Evolutionary conservation across 2,329 filamentous ascomycete genomes (phyloP).

Genomic region (Fusarium udum): DNA sequence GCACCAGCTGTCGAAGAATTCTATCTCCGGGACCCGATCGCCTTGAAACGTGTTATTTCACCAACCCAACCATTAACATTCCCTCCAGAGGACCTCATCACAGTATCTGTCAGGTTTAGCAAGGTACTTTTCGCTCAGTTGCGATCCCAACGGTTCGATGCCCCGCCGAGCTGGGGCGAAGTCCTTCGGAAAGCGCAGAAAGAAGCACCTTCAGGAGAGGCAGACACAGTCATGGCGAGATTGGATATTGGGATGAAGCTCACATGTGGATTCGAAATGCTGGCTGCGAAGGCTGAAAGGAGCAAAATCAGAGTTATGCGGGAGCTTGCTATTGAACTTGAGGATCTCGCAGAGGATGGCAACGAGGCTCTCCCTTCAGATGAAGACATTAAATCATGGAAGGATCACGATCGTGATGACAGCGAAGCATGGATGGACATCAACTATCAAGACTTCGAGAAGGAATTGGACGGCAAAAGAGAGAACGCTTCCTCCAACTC

Average conservation of each 20-base stretch:
- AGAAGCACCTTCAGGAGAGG: slow-evolving; percentile 16
- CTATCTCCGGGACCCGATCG: slow-evolving; percentile 85
- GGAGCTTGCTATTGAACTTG: slow-evolving; percentile 79
- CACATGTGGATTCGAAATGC: slow-evolving; percentile 89
- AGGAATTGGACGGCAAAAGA: slow-evolving; percentile 70
- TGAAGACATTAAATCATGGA: slow-evolving; percentile 78
- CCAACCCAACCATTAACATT: slow-evolving; percentile 68
- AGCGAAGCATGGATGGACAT: slow-evolving; percentile 94
- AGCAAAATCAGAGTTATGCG: slow-evolving; percentile 74
- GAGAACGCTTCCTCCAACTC: slow-evolving; percentile 50
- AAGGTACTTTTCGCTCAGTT: slow-evolving; percentile 91
- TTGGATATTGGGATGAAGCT: slow-evolving; percentile 87
- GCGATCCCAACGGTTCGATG: slow-evolving; percentile 82
- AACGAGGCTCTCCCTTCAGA: slow-evolving; percentile 73
- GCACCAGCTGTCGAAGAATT: slow-evolving; percentile 89
- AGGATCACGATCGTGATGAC: slow-evolving; percentile 70
- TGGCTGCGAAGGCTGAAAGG: slow-evolving; percentile 73
- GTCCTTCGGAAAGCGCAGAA: slow-evolving; percentile 36
- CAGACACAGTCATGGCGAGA: slow-evolving; percentile 41
- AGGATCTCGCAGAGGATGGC: slow-evolving; percentile 79
- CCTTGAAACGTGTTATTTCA: slow-evolving; percentile 73
- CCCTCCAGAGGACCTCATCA: slow-evolving; percentile 80
- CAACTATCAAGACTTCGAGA: slow-evolving; percentile 87
- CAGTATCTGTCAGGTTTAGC: slow-evolving; percentile 82
- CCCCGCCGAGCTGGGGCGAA: slow-evolving; percentile 64